Conservation (phyloP, 23 red algal species). For the Gracilaria gracilis region DNA sequence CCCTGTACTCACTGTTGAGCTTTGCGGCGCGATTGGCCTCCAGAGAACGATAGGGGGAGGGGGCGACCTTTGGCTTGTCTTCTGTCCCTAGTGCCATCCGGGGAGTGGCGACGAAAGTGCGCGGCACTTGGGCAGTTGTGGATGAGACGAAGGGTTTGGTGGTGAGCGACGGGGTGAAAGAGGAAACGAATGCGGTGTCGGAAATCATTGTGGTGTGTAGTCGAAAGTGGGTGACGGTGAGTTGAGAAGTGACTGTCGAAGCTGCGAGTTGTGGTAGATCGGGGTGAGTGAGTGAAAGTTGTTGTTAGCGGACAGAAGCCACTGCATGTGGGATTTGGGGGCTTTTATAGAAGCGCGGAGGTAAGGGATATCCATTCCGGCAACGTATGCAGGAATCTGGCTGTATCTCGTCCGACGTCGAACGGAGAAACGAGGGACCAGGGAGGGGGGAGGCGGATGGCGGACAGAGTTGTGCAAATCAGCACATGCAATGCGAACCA, state of each 20-base stretch:
- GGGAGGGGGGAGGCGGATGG: too few relatives aligned
- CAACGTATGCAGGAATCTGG: too few relatives aligned
- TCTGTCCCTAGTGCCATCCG: slow-evolving; percentile 7
- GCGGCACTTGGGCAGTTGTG: neutral
- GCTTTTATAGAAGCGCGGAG: too few relatives aligned
- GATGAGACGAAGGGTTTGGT: neutral
- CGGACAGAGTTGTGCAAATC: too few relatives aligned
- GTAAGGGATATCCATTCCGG: too few relatives aligned
- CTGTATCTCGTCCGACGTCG: too few relatives aligned
- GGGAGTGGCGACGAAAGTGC: neutral
- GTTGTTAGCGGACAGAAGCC: too few relatives aligned
- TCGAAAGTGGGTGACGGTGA: neutral
- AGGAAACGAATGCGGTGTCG: slow-evolving; percentile 18
- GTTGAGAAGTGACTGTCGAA: neutral
- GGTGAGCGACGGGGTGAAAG: slow-evolving; percentile 10
- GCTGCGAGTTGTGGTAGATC: too few relatives aligned
- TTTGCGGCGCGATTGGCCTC: slow-evolving; percentile 34
- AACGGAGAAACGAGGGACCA: too few relatives aligned
- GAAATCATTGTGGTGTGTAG: neutral
- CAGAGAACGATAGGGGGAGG: neutral
- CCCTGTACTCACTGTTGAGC: neutral
- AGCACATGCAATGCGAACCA: too few relatives aligned
- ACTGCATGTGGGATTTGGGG: too few relatives aligned
- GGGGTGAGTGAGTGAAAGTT: too few relatives aligned
- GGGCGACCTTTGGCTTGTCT: neutral